Evolutionary conservation across 495 filamentous ascomycete genomes (phyloP), one percentile per base, ranked within the genome.

Genomic region (Pyronema domesticum): DNA sequence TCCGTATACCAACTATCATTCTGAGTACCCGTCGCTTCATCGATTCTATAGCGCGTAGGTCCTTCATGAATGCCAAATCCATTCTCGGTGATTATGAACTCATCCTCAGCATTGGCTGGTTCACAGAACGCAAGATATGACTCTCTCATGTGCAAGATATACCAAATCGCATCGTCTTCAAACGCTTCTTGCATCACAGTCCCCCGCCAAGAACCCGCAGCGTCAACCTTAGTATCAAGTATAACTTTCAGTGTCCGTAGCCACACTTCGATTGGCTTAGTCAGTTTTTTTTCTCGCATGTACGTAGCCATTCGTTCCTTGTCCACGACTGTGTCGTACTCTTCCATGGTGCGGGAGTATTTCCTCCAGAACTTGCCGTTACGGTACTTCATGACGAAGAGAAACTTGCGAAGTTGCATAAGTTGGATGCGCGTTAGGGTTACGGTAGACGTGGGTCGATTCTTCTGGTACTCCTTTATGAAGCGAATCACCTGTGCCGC

Each of bases 311-410:
- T 18, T 1, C 37, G 3, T 2, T 67, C 61, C 46, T 60, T 62
- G 57, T 78, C 76, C 37, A 71, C 55, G 9, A 19, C 44, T 6
- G 60, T 37, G 56, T 77, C 77, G 2, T 53, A 56, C 7, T 72
- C 69, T 1, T 57, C 44, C 6, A 39, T 63, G 6, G 10, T 19
- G 11, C 69, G 58, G 36, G 67, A 58, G 56, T 65, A 62, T 60
- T 66, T 74, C 6, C 67, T 18, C 37, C 69, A 60, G 40, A 73
- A 72, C 6, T 35, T 42, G 1, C 42, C 42, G 39, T 58, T 60
- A 17, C 76, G 71, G 54, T 74, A 77, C 47, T 71, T 73, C 65
- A 78, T 71, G n/a, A 78, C 63, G 61, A 76, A 77, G 13, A 77
- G 62, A 53, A 78, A 77, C 49, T 74, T 76, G 55, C 74, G 70